Evolutionary conservation across 2,329 filamentous ascomycete species (phyloP).

Genomic region (Pseudocercospora vitis): DNA sequence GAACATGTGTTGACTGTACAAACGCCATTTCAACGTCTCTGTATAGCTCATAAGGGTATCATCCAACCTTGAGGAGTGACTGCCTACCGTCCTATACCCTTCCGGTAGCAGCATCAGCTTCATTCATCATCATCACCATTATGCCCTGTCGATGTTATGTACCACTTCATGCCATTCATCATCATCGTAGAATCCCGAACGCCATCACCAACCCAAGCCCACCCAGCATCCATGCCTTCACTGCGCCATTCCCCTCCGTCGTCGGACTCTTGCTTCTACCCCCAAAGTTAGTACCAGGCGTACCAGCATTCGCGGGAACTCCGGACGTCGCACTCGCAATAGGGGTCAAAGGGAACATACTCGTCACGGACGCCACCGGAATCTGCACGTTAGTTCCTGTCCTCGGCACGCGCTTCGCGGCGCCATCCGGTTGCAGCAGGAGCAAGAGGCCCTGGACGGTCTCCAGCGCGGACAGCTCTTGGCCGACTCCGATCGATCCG

Average conservation of each 20-base stretch:
- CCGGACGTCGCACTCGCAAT: conserved; percentile 17
- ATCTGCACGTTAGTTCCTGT: conserved; percentile 25
- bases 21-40: too few species aligned
- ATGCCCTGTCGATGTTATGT: conserved; percentile 1
- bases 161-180: neutral
- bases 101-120: neutral
- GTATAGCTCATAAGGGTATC: too few species aligned
- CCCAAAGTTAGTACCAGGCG: conserved; percentile 4
- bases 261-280: conserved; percentile 1
- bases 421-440: conserved; percentile 21
- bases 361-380: conserved; percentile 22
- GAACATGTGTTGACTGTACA: too few species aligned
- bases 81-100: neutral
- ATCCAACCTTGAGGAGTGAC: neutral
- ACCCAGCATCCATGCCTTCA: neutral
- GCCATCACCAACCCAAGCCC: neutral
- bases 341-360: conserved; percentile 26
- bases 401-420: conserved; percentile 13
- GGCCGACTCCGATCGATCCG: conserved; percentile 44
- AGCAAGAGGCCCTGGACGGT: conserved; percentile 46
- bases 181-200: neutral
- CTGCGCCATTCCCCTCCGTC: neutral
- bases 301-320: conserved; percentile 10
- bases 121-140: neutral
- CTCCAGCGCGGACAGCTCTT: conserved; percentile 48